Conservation (phyloP, 2,329 filamentous ascomycete genomes). For the Paraconiothyrium brasiliense region DNA sequence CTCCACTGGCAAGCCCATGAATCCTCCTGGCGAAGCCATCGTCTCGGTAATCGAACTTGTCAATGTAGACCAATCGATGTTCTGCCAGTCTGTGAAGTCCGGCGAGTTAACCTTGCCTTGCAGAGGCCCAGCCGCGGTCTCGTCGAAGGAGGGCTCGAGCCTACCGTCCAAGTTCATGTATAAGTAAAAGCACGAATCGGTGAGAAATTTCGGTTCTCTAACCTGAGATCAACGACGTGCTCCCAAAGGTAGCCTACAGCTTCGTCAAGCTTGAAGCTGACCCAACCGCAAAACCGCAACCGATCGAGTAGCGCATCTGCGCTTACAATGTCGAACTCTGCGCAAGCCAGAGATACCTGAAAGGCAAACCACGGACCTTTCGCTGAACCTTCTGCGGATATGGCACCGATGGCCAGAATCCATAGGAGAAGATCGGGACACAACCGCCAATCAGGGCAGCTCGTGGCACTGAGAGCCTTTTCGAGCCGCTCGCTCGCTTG, state of each 20-base stretch:
- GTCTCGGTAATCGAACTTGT: slow-evolving; percentile 15
- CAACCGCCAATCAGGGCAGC: slow-evolving; percentile 39
- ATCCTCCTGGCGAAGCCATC: slow-evolving; percentile 6
- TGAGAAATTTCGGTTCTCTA: slow-evolving; percentile 41
- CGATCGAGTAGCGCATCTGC: slow-evolving; percentile 37
- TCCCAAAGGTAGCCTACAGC: slow-evolving; percentile 43
- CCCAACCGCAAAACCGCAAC: slow-evolving; percentile 49
- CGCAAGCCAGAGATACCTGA: slow-evolving; percentile 44
- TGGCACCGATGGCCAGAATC: slow-evolving; percentile 48
- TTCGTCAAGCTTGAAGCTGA: slow-evolving; percentile 48
- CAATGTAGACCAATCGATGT: slow-evolving; percentile 40
- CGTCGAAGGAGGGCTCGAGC: slow-evolving; percentile 38
- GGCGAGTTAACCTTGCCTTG: slow-evolving; percentile 40
- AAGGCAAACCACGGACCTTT: slow-evolving; percentile 45
- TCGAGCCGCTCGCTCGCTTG: slow-evolving; percentile 45
- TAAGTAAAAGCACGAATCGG: slow-evolving; percentile 43
- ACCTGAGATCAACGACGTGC: slow-evolving; percentile 46
- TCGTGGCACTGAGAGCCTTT: slow-evolving; percentile 46
- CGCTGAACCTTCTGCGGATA: slow-evolving; percentile 44
- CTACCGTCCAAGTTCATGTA: slow-evolving; percentile 41
- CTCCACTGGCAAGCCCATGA: slow-evolving; percentile 12
- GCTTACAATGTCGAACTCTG: slow-evolving; percentile 41
- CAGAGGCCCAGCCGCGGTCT: slow-evolving; percentile 38
- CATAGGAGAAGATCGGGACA: slow-evolving; percentile 50
- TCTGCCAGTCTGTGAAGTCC: slow-evolving; percentile 44